Base-by-base conservation (phyloP, 2,329 filamentous ascomycete species). In the Aspergillus ochraceoroseus region DNA sequence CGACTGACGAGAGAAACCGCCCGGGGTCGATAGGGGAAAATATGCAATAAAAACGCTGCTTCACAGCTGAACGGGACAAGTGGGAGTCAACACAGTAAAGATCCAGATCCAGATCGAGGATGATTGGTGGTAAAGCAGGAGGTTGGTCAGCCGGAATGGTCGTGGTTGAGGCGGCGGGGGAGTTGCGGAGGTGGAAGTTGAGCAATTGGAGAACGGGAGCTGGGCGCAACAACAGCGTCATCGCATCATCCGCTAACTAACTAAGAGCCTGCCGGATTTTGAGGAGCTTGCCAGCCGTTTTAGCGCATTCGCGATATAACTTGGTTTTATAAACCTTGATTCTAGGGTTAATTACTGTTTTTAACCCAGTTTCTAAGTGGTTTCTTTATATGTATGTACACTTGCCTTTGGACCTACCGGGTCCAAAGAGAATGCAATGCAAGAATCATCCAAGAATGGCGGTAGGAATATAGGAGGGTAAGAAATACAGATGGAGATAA, bases 171-270 rank as follows among this genome's bases (percentile, higher is more conserved):
- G n/a, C n/a, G n/a, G n/a, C n/a, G n/a, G n/a, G 32, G 28, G 30
- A 42, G 36, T 43, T 44, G 46, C 41, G 41, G 41, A 38, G 49
- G 44, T 35, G 40, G n/a, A 35, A 38, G 30, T 34, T 38, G 35
- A 43, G 38, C 32, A 47, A 41, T 41, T 49, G 45, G 41, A 51
- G 46, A 47, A 44, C 30, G 23, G 35, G 20, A 19, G 25, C 36
- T 25, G 37, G 23, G 26, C 9, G 5, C 20, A 9, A 34, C 43
- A 38, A 34, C 51, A 43, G 49, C 49, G 50, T 54, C 51, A 54
- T 53, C 47, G 47, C 42, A n/a, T 43, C 15, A 17, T 28, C 14
- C 27, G 31, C 31, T 17, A 32, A 32, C n/a, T n/a, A n/a, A n/a
- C n/a, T n/a, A n/a, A n/a, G n/a, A n/a, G n/a, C n/a, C n/a, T n/a